These are phyloP conservation scores for Terfezia claveryi DNA, from an alignment of 495 filamentous ascomycete genomes.

Conservation along the genomic window DNA sequence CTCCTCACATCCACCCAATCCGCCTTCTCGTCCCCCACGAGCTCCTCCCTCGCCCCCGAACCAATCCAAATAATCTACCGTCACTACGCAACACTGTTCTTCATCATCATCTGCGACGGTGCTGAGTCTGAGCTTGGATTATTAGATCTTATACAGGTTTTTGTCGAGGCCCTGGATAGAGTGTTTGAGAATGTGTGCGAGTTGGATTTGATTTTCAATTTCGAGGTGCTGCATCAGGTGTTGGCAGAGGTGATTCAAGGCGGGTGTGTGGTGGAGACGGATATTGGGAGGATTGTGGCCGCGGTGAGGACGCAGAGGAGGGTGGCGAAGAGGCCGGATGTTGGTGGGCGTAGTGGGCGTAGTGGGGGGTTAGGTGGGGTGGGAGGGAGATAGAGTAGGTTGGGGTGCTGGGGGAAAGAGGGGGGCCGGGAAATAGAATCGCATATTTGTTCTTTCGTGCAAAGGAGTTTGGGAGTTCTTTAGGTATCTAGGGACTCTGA, in stretches of 20 bases:
- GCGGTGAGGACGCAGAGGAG: conserved; percentile 62
- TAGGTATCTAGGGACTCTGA: no score
- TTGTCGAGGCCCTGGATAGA: conserved; percentile 82
- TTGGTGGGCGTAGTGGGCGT: conserved; percentile 12
- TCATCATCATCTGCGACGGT: conserved; percentile 93
- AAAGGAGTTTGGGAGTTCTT: no score
- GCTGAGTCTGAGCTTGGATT: conserved; percentile 89
- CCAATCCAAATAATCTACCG: conserved; percentile 95
- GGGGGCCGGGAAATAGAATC: conserved; percentile 36
- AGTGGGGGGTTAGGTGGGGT: conserved; percentile 11
- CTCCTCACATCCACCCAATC: conserved; percentile 23
- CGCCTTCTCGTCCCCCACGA: conserved; percentile 26
- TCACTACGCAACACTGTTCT: conserved; percentile 92
- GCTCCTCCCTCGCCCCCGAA: conserved; percentile 48
- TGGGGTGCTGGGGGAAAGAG: conserved; percentile 18
- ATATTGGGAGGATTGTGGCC: conserved; percentile 62
- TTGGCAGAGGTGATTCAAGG: conserved; percentile 90
- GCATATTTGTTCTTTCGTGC: conserved; percentile 18
- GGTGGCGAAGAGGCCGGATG: conserved; percentile 30
- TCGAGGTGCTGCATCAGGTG: conserved; percentile 80
- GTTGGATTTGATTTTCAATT: conserved; percentile 94
- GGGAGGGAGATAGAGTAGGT: conserved; percentile 4
- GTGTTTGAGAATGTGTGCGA: conserved; percentile 99
- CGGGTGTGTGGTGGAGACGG: conserved; percentile 87
- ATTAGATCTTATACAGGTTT: conserved; percentile 92